Base-by-base conservation (phyloP, 169 alveolate species). In the Plasmodium gaboni region DNA sequence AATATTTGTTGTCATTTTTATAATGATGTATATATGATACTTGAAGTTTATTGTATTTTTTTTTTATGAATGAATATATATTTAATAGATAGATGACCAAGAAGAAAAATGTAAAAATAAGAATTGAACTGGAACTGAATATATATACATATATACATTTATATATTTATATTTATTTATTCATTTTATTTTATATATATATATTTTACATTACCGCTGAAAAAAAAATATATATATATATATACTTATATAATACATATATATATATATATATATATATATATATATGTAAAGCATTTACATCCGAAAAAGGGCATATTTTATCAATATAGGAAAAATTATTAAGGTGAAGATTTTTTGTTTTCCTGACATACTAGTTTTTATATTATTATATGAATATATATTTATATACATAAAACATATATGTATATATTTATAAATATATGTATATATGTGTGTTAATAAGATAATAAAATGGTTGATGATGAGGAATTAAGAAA, bases 401-500 rank as follows among this genome's bases (percentile, higher is more conserved):
- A 51, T 12, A 9, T 12, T 13, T 38, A 6, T 38, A 38, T 38
- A 38, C 9, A 0, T 38, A 38, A 38, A 38, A 38, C 61, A 53
- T 59, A 59, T 57, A 57, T 57, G 19, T 57, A 57, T 57, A 57
- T 17, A 59, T 59, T 0, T 19, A 59, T 59, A 13, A 13, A 15
- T 59, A 59, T 59, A 1, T 7, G 4, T 59, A 59, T 59, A 59
- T 19, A 19, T 59, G 13, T 5, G 19, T 19, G 12, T 19, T 10
- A 22, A 61, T 19, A 7, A 42, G n/a, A 24, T 22, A 61, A 24
- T 10, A 78, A 78, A 44, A 78, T 78, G 89, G 80, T 78, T 19
- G 89, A 78, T 57, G 89, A 78, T 15, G 89, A 78, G 17, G 89
- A 78, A 22, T 69, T 78, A 65, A 78, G 38, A 60, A 55, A 59